A percentile compares a stretch with the other conserved stretches of the same genome.
Evolutionary conservation across 495 filamentous ascomycete species (phyloP).

Genomic region (Hypoxylon lienhwacheense): DNA sequence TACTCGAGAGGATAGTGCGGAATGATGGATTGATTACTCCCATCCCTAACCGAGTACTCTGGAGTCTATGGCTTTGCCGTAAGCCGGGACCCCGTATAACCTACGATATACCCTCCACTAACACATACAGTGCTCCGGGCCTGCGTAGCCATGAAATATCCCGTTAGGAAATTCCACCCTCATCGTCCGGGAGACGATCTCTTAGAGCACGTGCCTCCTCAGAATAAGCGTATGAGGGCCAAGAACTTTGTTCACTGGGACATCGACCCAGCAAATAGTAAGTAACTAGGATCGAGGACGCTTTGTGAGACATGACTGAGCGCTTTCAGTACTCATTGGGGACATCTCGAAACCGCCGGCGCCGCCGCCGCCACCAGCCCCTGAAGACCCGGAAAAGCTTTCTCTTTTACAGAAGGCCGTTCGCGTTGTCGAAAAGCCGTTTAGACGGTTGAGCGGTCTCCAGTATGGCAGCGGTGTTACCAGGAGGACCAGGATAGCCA

Average conservation of each 20-base stretch:
- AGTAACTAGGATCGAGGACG: neutral
- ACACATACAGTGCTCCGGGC: slow-evolving; percentile 12
- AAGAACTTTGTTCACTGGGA: slow-evolving; percentile 29
- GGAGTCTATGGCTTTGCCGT: slow-evolving; percentile 27
- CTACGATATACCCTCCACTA: neutral
- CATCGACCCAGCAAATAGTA: slow-evolving; percentile 28
- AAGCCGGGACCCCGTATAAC: slow-evolving; percentile 3
- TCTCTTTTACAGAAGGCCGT: too few relatives aligned
- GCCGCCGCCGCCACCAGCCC: too few relatives aligned
- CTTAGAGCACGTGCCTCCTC: slow-evolving; percentile 4
- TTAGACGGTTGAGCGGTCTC: too few relatives aligned
- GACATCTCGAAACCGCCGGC: neutral
- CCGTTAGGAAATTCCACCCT: slow-evolving; percentile 29
- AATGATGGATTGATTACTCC: neutral
- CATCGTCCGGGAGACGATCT: slow-evolving; percentile 1
- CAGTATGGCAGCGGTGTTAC: too few relatives aligned
- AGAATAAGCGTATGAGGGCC: slow-evolving; percentile 11
- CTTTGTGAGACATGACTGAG: neutral
- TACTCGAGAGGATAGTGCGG: neutral
- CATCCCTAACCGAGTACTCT: slow-evolving; percentile 18
- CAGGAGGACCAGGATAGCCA: too few relatives aligned
- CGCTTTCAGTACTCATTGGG: slow-evolving; percentile 16
- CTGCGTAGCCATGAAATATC: slow-evolving; percentile 25
- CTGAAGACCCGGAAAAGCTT: too few relatives aligned
- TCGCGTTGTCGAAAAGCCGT: too few relatives aligned